phyloP scores from a whole-genome alignment of 768 basidiomycete species.

The Mycena maculata region DNA sequence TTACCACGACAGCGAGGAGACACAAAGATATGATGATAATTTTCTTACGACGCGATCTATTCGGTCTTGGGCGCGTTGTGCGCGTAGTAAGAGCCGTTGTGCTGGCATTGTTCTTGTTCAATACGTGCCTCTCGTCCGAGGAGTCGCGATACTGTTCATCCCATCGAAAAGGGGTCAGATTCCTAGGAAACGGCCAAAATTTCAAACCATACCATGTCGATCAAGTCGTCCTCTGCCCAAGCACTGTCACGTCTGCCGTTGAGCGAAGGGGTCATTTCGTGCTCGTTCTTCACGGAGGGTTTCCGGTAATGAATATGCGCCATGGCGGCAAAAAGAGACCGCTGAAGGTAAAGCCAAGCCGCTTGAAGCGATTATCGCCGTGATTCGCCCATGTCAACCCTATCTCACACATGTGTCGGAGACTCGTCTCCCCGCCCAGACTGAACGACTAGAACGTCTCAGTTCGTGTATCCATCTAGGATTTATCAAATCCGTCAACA shows the following conservation, averaged over 20 bases:
- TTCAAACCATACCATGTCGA: constrained; percentile 33
- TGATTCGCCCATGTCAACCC: too few relatives aligned
- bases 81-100: background rate
- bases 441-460: too few relatives aligned
- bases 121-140: background rate
- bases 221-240: constrained; percentile 29
- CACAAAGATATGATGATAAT: constrained; percentile 41
- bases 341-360: background rate
- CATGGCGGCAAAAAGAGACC: constrained; percentile 25
- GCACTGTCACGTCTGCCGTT: constrained; percentile 14
- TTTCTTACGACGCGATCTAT: constrained; percentile 32
- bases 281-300: constrained; percentile 29
- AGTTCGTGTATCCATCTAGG: too few relatives aligned
- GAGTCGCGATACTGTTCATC: constrained; percentile 8
- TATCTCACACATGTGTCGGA: too few relatives aligned
- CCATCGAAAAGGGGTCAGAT: background rate
- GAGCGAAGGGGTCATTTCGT: constrained; percentile 26
- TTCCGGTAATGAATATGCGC: constrained; percentile 16
- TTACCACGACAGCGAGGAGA: constrained; percentile 45
- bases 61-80: background rate
- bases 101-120: background rate
- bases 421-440: too few relatives aligned
- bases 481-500: too few relatives aligned
- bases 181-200: background rate
- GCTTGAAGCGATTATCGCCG: too few relatives aligned